These are phyloP conservation scores for Aechmea fasciata DNA, from an alignment of 176 grass and related monocot species.

Conservation along the genomic window DNA sequence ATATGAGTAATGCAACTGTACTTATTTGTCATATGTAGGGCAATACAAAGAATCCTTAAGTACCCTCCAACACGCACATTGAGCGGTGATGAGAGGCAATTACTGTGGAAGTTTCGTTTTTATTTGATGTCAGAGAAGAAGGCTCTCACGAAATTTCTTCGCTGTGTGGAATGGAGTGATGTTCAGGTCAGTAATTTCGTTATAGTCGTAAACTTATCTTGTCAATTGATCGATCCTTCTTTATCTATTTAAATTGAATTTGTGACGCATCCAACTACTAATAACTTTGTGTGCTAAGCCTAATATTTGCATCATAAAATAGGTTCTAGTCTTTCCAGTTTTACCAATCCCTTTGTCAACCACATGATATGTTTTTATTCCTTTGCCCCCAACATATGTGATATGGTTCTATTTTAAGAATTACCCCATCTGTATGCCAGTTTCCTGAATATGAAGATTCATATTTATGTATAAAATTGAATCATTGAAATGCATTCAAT, in stretches of 20 bases:
- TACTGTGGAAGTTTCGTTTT: slow-evolving; percentile 88
- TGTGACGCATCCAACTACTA: neutral
- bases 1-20: neutral
- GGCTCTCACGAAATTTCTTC: slow-evolving; percentile 68
- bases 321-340: too few species aligned
- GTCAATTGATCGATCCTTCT: neutral
- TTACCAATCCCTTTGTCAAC: too few species aligned
- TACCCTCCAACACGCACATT: slow-evolving; percentile 63
- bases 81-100: slow-evolving; percentile 69
- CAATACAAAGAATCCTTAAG: slow-evolving; percentile 73
- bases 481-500: too few species aligned
- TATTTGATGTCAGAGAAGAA: slow-evolving; percentile 97
- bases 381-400: too few species aligned
- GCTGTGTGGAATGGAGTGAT: slow-evolving; percentile 89
- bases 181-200: slow-evolving; percentile 38
- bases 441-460: too few species aligned
- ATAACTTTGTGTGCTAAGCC: neutral
- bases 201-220: neutral
- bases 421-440: too few species aligned
- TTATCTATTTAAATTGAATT: neutral
- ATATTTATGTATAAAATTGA: too few species aligned
- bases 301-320: neutral
- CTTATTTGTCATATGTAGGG: slow-evolving; percentile 24
- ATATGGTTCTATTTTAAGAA: too few species aligned
- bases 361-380: too few species aligned